These are phyloP conservation scores for Nemania abortiva DNA, from an alignment of 2,329 filamentous ascomycete species.

Conservation along the genomic window DNA sequence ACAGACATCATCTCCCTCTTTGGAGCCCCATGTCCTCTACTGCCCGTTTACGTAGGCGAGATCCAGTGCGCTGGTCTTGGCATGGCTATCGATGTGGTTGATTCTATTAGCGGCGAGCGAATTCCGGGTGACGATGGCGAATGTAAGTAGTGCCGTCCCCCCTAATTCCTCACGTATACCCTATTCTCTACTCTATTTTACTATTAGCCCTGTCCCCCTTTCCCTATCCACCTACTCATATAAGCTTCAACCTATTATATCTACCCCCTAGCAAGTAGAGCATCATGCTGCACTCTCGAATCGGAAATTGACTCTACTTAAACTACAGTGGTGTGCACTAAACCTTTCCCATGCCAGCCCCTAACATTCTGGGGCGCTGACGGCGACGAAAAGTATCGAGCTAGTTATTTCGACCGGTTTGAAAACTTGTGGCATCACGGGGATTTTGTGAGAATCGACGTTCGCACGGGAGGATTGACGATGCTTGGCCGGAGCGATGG, in stretches of 20 bases:
- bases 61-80: slow-evolving; percentile 83
- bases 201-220: not conserved
- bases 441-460: slow-evolving; percentile 82
- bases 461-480: slow-evolving; percentile 78
- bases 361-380: slow-evolving; percentile 85
- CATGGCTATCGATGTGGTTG: slow-evolving; percentile 77
- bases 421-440: slow-evolving; percentile 89
- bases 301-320: slow-evolving; percentile 6
- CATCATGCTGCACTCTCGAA: not conserved
- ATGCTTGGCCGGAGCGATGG: slow-evolving; percentile 96
- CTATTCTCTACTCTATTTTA: not conserved
- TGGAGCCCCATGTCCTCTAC: slow-evolving; percentile 82
- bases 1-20: slow-evolving; percentile 98
- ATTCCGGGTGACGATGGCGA: slow-evolving; percentile 81
- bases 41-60: slow-evolving; percentile 78
- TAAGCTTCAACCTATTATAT: not conserved
- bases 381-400: slow-evolving; percentile 81
- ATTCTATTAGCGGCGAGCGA: slow-evolving; percentile 67
- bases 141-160: slow-evolving; percentile 32
- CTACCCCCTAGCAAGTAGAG: not conserved
- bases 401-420: slow-evolving; percentile 91
- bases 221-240: not conserved
- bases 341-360: slow-evolving; percentile 91
- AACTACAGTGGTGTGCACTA: slow-evolving; percentile 75
- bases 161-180: not conserved